A percentile compares a stretch with the other conserved stretches of the same genome.
phyloP scores from a whole-genome alignment of 2,329 filamentous ascomycete species.

The Rhynchosporium graminicola region DNA sequence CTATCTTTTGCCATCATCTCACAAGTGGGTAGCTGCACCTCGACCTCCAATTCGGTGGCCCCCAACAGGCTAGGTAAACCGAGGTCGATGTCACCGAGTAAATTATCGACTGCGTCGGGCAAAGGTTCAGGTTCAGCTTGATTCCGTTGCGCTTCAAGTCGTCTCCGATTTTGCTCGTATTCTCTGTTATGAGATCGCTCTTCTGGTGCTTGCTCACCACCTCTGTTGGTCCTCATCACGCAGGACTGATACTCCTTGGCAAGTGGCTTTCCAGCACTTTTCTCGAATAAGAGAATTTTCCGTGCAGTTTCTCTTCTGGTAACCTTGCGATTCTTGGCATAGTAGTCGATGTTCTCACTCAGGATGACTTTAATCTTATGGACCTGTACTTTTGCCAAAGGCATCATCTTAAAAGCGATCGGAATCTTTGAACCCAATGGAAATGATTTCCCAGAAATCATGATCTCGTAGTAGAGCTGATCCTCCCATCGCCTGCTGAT shows the following conservation, averaged over 20 bases:
- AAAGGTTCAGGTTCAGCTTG: conserved; percentile 47
- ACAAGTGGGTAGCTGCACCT: conserved; percentile 71
- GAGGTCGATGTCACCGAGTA: conserved; percentile 61
- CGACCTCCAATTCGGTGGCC: conserved; percentile 76
- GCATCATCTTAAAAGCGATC: conserved; percentile 75
- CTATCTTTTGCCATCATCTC: conserved; percentile 65
- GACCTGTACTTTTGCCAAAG: conserved; percentile 72
- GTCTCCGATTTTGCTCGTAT: conserved; percentile 41
- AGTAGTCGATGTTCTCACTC: conserved; percentile 73
- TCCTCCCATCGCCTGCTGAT: conserved; percentile 77
- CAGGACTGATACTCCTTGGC: conserved; percentile 66
- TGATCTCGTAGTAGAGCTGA: conserved; percentile 74
- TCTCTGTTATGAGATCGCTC: conserved; percentile 34
- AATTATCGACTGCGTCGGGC: conserved; percentile 51
- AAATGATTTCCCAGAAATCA: conserved; percentile 77
- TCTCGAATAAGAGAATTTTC: conserved; percentile 71
- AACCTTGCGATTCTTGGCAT: conserved; percentile 65
- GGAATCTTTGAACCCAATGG: conserved; percentile 70
- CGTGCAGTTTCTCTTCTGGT: conserved; percentile 66
- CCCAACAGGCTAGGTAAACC: conserved; percentile 57
- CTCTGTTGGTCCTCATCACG: conserved; percentile 63
- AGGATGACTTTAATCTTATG: conserved; percentile 74
- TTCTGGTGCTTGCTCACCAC: conserved; percentile 65
- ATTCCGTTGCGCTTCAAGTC: conserved; percentile 54
- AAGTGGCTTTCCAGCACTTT: conserved; percentile 63